Evolutionary conservation across 2,329 filamentous ascomycete species (phyloP), one percentile per base, ranked within the genome.

Genomic region (Penicillium brevicompactum): DNA sequence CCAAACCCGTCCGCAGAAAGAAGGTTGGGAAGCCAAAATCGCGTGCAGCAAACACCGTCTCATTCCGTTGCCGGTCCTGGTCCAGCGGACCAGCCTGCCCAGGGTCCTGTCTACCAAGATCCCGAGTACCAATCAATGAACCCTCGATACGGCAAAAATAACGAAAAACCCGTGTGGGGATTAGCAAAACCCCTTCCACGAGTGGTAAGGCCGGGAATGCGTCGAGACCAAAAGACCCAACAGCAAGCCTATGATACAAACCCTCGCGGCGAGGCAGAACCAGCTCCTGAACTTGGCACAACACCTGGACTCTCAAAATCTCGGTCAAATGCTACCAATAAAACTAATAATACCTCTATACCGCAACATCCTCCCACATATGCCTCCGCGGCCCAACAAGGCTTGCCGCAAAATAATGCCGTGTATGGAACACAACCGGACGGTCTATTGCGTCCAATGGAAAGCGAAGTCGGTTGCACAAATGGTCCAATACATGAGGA

Each of bases 171-270:
- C 3, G 71, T 82, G 40, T 83, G 80, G 75, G 76, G 79, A 57
- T 63, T 83, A 34, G 79, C 78, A 1, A 76, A 80, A 57, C 80
- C 81, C 1, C 67, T 82, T 5, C 80, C 80, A 11, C 78, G 78
- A 51, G 79, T 82, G 0, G 71, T 83, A 16, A 73, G 80, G 22
- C 73, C 75, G 5, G 80, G 80, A 1, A 82, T 82, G 80, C 60
- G 55, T 13, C 59, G 56, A 14, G 55, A 56, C 18, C 41, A 56
- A 16, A 43, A 24, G 18, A 11, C 53, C 21, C 40, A 46, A 21
- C 45, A 21, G 37, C 44, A 44, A 30, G 46, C 56, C 11, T 51
- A 56, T 13, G 21, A 48, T 9, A 13, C 46, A 5, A 44, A 49
- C 11, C 34, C 52, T 22, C 53, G 52, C 1, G 53, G 57, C 7